Percentiles rank a stretch among this genome's conserved stretches.
Evolutionary conservation across 2,329 filamentous ascomycete genomes (phyloP).

Genomic region (Cytospora schulzeri): DNA sequence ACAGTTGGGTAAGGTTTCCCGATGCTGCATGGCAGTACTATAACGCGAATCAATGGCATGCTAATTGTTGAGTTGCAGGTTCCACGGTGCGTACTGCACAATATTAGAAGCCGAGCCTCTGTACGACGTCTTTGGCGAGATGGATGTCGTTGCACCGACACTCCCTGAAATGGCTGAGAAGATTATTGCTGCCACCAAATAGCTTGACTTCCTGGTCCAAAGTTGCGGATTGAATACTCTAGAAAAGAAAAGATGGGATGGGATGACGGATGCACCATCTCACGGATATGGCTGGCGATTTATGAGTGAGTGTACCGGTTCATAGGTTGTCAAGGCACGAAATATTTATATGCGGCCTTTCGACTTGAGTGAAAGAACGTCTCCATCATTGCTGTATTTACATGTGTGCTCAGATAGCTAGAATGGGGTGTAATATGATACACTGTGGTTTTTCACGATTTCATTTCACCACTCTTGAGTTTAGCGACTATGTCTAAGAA

Average conservation of each 20-base stretch:
- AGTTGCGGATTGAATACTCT: background rate
- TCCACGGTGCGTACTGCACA: slow-evolving; percentile 54
- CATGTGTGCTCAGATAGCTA: too few relatives aligned
- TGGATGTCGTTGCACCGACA: slow-evolving; percentile 50
- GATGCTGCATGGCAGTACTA: background rate
- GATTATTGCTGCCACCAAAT: slow-evolving; percentile 32
- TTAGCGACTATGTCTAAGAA: too few relatives aligned
- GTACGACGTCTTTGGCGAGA: slow-evolving; percentile 49
- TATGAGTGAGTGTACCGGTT: background rate
- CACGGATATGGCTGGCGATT: background rate
- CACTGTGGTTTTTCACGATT: too few relatives aligned
- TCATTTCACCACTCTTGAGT: too few relatives aligned
- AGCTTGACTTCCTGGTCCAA: background rate
- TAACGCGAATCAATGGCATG: background rate
- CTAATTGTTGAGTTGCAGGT: slow-evolving; percentile 30
- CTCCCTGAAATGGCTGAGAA: slow-evolving; percentile 49
- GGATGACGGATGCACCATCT: too few relatives aligned
- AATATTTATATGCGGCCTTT: too few relatives aligned
- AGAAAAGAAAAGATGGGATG: too few relatives aligned
- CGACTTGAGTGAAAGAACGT: too few relatives aligned
- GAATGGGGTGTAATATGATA: too few relatives aligned
- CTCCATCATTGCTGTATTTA: too few relatives aligned
- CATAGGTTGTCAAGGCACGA: too few relatives aligned
- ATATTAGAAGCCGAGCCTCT: slow-evolving; percentile 53
- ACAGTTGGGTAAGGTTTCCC: slow-evolving; percentile 41